Conservation (phyloP, 306 rosid species). For the Pachyrhizus erosus region DNA sequence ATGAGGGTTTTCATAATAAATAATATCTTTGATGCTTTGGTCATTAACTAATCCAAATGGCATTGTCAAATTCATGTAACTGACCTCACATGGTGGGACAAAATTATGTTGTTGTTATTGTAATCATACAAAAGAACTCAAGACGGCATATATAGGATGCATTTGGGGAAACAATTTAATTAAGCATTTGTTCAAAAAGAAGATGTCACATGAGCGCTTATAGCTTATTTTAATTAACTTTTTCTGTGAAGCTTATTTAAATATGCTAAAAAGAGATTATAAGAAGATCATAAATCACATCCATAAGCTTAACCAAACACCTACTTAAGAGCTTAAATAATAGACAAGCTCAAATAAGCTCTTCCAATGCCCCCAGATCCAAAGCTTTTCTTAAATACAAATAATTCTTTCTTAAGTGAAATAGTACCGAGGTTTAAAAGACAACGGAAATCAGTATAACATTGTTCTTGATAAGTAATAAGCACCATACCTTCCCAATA, state of each 20-base stretch:
- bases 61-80: not conserved
- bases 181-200: not conserved
- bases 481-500: slow-evolving; percentile 83
- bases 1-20: not conserved
- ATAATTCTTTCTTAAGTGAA: slow-evolving; percentile 13
- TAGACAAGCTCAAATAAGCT: not conserved
- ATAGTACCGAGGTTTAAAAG: not conserved
- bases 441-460: not conserved
- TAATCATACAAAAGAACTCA: not conserved
- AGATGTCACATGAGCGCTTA: not conserved
- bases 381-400: not conserved
- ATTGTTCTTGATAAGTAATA: not conserved
- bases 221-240: not conserved
- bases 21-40: not conserved
- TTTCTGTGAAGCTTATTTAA: not conserved
- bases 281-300: not conserved
- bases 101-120: not conserved
- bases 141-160: slow-evolving; percentile 2
- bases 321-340: not conserved
- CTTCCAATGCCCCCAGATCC: not conserved
- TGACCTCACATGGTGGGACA: not conserved
- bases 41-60: not conserved
- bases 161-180: not conserved
- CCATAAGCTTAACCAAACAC: not conserved
- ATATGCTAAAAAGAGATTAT: not conserved